phyloP scores from a whole-genome alignment of 2,329 filamentous ascomycete species.

The Talaromyces sp. region DNA sequence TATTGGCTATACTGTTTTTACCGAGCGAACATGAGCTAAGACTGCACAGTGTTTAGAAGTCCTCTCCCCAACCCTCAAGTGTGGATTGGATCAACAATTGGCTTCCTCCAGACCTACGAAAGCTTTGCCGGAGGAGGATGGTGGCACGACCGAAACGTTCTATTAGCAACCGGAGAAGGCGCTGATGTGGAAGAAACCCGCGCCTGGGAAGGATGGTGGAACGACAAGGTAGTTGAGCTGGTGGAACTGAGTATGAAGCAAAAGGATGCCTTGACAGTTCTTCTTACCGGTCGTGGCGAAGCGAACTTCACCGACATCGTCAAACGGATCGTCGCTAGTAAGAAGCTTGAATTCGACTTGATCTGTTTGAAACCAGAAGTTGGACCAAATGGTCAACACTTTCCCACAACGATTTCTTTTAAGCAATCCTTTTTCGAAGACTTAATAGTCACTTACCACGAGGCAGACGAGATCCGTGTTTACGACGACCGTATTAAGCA shows the following conservation, averaged over 20 bases:
- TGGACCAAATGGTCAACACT: constrained; percentile 73
- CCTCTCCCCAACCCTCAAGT: constrained; percentile 83
- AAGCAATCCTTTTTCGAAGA: constrained; percentile 81
- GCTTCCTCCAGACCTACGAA: constrained; percentile 70
- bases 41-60: constrained; percentile 71
- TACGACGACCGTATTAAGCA: constrained; percentile 63
- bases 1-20: constrained; percentile 24
- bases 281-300: constrained; percentile 83
- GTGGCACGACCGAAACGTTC: constrained; percentile 91
- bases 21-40: not conserved
- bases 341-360: constrained; percentile 80
- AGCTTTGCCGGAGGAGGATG: constrained; percentile 80
- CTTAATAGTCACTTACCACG: constrained; percentile 78
- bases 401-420: constrained; percentile 81
- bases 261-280: constrained; percentile 75
- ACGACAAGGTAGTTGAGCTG: constrained; percentile 78
- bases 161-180: constrained; percentile 81
- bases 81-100: constrained; percentile 77
- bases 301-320: constrained; percentile 71
- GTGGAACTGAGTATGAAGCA: constrained; percentile 77
- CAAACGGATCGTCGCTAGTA: constrained; percentile 73
- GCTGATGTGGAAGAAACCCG: constrained; percentile 73
- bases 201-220: constrained; percentile 95
- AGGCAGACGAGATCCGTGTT: constrained; percentile 72
- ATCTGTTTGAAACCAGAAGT: constrained; percentile 80